A percentile compares a stretch with the other conserved stretches of the same genome.
These are phyloP conservation scores for Saccharata proteae DNA, from an alignment of 2,329 filamentous ascomycete genomes.

Conservation along the genomic window DNA sequence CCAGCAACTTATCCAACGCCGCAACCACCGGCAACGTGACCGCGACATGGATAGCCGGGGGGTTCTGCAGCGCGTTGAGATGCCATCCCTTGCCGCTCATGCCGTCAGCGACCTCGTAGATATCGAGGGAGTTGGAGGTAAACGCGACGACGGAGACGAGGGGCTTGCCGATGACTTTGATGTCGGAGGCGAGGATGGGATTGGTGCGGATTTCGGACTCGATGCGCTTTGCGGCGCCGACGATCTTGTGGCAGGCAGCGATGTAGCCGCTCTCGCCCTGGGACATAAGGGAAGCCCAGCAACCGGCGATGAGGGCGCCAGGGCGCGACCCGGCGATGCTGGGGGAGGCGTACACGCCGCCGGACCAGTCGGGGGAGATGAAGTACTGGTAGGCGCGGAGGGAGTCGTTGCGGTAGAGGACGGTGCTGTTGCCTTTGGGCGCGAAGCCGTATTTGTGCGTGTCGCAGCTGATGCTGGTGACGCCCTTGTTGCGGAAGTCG, in stretches of 20 bases:
- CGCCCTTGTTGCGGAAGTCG: conserved; percentile 87
- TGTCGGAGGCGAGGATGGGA: conserved; percentile 55
- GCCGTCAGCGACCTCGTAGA: conserved; percentile 87
- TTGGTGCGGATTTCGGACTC: conserved; percentile 58
- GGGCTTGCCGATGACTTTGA: conserved; percentile 72
- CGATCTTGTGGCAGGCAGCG: conserved; percentile 74
- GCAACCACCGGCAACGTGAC: conserved; percentile 79
- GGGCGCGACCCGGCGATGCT: conserved; percentile 85
- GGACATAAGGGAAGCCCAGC: conserved; percentile 85
- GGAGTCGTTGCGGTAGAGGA: conserved; percentile 72
- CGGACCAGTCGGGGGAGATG: conserved; percentile 86
- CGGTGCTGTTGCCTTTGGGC: conserved; percentile 89
- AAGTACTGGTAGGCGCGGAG: conserved; percentile 92
- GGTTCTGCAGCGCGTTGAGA: conserved; percentile 83
- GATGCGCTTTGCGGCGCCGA: conserved; percentile 75
- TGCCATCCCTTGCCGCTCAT: conserved; percentile 86
- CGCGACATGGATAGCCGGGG: conserved; percentile 85
- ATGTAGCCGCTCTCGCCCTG: conserved; percentile 83
- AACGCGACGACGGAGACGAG: conserved; percentile 88
- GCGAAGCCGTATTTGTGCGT: conserved; percentile 99
- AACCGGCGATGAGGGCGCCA: conserved; percentile 86
- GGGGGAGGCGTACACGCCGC: conserved; percentile 90
- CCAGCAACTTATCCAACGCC: conserved; percentile 66
- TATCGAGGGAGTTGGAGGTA: conserved; percentile 67
- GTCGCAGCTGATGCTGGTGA: conserved; percentile 91